Evolutionary conservation across 495 filamentous ascomycete species (phyloP), one percentile per base, ranked within the genome.

Genomic region (Pyrenula massariospora): DNA sequence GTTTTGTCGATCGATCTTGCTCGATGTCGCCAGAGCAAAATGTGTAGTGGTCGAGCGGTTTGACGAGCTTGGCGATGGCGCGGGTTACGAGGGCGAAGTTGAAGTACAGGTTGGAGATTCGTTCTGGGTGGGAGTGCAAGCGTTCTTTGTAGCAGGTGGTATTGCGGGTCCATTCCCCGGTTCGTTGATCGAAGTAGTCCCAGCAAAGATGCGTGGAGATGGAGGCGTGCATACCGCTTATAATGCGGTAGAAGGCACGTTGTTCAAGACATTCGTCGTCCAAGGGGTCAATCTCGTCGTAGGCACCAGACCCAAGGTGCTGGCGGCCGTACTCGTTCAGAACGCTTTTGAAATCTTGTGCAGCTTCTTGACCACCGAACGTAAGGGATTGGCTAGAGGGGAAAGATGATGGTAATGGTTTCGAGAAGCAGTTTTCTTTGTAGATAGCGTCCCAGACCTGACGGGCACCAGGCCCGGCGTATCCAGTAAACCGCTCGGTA

Each of bases 361-460:
- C 87, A 5, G 92, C 92, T 42, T 89, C 81, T 48, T 66, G 66
- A 5, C 74, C 68, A 11, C 65, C 70, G 22, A 65, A 63, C n/a
- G 66, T 48, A 0, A 64, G 63, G 15, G 62, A 24, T 22, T 58
- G 62, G 11, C 66, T 54, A 2, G 66, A 69, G 15, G 53, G 22
- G 53, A 50, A 22, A 52, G 68, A 61, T n/a, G 66, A 68, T 63
- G 79, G 73, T 21, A 70, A 57, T 22, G 75, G 79, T 68, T 83
- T 87, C 65, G 90, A 82, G 70, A 98, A 98, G 66, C 93, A 98
- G 68, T 98, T 98, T 69, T 98, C 93, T 22, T 88, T 80, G 70
- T 98, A 98, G 57, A 98, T 91, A 19, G 93, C 87, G 67, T 95
- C 85, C 93, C 93, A 98, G 22, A 98, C 89, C 66, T 90, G 86